Evolutionary conservation across 2,329 filamentous ascomycete species (phyloP), one percentile per base, ranked within the genome.

Genomic region (Pseudogymnoascus verrucosus): DNA sequence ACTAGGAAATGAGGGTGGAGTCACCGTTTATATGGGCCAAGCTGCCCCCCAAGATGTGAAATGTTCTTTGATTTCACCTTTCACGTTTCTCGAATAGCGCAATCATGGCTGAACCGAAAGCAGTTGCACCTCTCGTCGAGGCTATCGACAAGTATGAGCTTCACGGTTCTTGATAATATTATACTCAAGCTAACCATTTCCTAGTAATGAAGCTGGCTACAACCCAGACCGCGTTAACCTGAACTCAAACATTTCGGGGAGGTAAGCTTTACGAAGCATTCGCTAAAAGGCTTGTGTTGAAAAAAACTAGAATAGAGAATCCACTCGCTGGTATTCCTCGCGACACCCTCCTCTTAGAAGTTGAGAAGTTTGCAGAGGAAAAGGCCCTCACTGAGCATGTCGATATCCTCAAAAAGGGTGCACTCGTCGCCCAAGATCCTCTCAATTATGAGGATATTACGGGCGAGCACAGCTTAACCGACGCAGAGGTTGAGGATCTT

Each of bases 401-500:
- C 2, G 75, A 78, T 3, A 71, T 88, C 14, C 79, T 92, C 61
- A 79, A 82, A 61, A 88, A 87, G 69, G 90, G 89, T 36, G 90
- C 89, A 3, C 79, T 93, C 10, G 82, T 92, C 16, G 90, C 90
- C 2, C 88, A 90, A 72, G 84, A 88, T 68, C 89, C 89, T 0
- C 76, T 77, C 7, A 78, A 80, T 31, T 89, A 82, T 72, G 87
- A 90, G 64, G 77, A 80, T 36, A 80, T 91, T 42, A 75, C 74
- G 3, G 81, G 82, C 67, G 76, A 83, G 62, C 76, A 83, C 61
- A 82, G 84, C 10, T 80, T 93, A 1, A 76, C 79, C 63, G 80
- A 86, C 14, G 77, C 78, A 0, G 88, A 89, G 71, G 82, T 86
- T 64, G 76, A 80, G 19, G 79, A 78, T 11, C 79, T 93, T 16